A percentile compares a stretch with the other conserved stretches of the same genome.
Conservation (phyloP, 768 basidiomycete genomes). For the Leccinellum albellum region DNA sequence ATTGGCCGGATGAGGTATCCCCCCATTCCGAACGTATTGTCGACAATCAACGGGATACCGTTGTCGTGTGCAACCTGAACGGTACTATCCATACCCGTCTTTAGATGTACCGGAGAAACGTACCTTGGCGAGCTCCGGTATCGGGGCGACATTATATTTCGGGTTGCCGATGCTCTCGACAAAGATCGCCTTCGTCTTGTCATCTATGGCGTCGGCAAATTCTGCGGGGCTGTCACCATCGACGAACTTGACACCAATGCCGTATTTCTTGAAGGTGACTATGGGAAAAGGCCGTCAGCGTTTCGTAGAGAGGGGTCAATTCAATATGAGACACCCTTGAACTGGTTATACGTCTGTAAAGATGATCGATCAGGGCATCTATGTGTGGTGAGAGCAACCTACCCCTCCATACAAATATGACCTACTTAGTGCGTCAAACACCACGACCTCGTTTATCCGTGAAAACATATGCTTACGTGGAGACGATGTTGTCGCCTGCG, state of each 20-base stretch:
- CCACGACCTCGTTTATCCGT: constrained; percentile 23
- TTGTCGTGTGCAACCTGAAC: constrained; percentile 63
- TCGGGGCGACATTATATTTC: constrained; percentile 61
- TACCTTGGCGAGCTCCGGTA: constrained; percentile 68
- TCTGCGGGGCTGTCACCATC: constrained; percentile 49
- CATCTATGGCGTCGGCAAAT: constrained; percentile 67
- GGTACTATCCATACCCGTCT: not conserved
- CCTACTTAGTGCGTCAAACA: not conserved
- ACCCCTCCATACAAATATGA: constrained; percentile 22
- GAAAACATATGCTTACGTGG: constrained; percentile 49
- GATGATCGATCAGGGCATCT: not conserved
- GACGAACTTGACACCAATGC: constrained; percentile 43
- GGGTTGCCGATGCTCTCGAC: constrained; percentile 82
- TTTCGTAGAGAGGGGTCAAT: no score
- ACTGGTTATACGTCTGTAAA: constrained; percentile 18
- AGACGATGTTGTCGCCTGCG: constrained; percentile 75
- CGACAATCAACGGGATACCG: constrained; percentile 74
- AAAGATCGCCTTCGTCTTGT: constrained; percentile 72
- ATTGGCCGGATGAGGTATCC: constrained; percentile 67
- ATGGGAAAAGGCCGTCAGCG: not conserved
- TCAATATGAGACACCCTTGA: constrained; percentile 12
- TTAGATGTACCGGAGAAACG: not conserved
- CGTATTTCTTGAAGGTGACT: constrained; percentile 18
- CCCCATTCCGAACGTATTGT: constrained; percentile 77
- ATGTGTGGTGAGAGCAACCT: not conserved